These are phyloP conservation scores for Francoa sonchifolia DNA, from an alignment of 441 rosid species.

Conservation along the genomic window DNA sequence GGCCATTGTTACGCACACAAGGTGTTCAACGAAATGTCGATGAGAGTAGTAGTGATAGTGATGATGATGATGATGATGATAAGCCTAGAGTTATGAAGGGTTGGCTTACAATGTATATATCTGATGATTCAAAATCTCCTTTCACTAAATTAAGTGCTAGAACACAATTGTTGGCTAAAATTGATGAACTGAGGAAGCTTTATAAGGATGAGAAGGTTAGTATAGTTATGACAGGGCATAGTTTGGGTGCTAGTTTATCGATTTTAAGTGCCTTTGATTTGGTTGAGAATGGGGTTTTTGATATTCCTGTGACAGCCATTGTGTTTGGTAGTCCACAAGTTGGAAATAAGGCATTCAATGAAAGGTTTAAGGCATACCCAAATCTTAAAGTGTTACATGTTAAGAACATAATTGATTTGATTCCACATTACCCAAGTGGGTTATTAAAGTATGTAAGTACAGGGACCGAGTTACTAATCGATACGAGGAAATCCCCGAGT, in stretches of 20 bases:
- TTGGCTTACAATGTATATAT: slow-evolving; percentile 61
- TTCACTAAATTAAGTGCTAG: slow-evolving; percentile 50
- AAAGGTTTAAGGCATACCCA: slow-evolving; percentile 27
- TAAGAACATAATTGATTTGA: slow-evolving; percentile 47
- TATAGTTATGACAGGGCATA: slow-evolving; percentile 57
- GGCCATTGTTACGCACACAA: slow-evolving; percentile 21
- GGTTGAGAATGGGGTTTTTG: slow-evolving; percentile 45
- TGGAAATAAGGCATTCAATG: slow-evolving; percentile 54
- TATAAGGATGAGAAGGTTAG: slow-evolving; percentile 43
- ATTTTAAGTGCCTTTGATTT: slow-evolving; percentile 49
- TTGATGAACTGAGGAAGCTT: slow-evolving; percentile 31
- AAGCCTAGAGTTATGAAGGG: slow-evolving; percentile 60
- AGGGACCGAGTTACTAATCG: slow-evolving; percentile 42
- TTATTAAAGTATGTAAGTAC: slow-evolving; percentile 39
- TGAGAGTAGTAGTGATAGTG: slow-evolving; percentile 21
- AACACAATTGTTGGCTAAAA: slow-evolving; percentile 34
- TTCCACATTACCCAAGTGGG: slow-evolving; percentile 53
- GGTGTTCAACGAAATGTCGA: not conserved
- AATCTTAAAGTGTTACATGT: slow-evolving; percentile 52
- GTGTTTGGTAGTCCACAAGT: slow-evolving; percentile 69
- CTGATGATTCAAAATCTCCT: slow-evolving; percentile 36
- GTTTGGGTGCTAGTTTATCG: slow-evolving; percentile 70
- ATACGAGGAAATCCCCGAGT: slow-evolving; percentile 54
- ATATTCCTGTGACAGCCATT: slow-evolving; percentile 50
- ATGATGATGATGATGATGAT: slow-evolving; percentile 24